These are phyloP conservation scores for Helichrysum umbraculigerum DNA, from an alignment of 129 eudicot genomes.

Conservation along the genomic window DNA sequence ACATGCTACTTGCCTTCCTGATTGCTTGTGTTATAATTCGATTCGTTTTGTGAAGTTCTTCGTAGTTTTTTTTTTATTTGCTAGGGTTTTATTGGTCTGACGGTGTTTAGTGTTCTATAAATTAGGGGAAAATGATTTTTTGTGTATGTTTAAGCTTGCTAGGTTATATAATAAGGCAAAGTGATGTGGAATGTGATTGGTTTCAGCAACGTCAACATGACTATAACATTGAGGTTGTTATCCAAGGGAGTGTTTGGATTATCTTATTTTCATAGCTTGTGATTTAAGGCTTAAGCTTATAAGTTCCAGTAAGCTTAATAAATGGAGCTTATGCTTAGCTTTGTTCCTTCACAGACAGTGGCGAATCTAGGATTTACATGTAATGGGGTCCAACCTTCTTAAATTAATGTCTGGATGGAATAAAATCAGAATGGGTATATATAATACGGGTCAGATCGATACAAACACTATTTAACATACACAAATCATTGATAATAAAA, in stretches of 20 bases:
- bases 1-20: background rate
- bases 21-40: slow-evolving; percentile 1
- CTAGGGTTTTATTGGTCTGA: background rate
- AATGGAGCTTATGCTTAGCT: no score
- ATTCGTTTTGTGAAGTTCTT: background rate
- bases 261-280: background rate
- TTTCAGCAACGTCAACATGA: background rate
- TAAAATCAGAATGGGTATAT: no score
- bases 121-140: slow-evolving; percentile 4
- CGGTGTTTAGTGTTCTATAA: background rate
- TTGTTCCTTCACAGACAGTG: no score
- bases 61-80: background rate
- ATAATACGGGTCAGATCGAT: no score
- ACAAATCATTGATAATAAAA: no score
- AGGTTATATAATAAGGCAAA: background rate
- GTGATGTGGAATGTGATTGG: background rate
- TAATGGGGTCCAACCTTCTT: no score
- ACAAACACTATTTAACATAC: no score
- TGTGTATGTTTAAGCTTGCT: background rate
- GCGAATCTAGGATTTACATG: no score
- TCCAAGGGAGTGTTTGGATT: background rate
- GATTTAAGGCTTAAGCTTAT: background rate
- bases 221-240: background rate
- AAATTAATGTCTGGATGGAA: no score
- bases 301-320: background rate